Evolutionary conservation across 1,139 yeast genomes (phyloP).

Genomic region (Hansenula sp.): DNA sequence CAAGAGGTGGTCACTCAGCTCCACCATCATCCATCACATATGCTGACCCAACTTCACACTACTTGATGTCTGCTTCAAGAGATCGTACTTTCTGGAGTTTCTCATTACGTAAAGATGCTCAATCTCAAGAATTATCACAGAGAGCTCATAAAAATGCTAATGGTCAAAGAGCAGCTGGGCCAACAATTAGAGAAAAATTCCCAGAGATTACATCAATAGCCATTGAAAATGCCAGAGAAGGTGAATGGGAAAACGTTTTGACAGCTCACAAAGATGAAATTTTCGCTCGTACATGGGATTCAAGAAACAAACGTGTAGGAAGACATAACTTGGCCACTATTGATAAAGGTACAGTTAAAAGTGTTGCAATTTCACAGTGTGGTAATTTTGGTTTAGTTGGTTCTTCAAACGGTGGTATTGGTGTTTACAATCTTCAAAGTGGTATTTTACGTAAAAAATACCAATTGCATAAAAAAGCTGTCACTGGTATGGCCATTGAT

Average conservation of each 20-base stretch:
- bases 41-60: conserved; percentile 80
- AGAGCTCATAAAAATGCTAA: conserved; percentile 51
- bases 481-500: conserved; percentile 87
- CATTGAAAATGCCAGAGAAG: conserved; percentile 72
- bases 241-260: conserved; percentile 94
- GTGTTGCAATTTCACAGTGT: conserved; percentile 82
- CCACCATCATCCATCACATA: conserved; percentile 80
- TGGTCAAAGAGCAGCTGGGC: conserved; percentile 59
- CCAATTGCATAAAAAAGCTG: conserved; percentile 69
- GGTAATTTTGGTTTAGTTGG: conserved; percentile 95
- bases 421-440: conserved; percentile 86
- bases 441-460: conserved; percentile 68
- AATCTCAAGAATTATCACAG: conserved; percentile 91
- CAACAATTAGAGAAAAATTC: conserved; percentile 47
- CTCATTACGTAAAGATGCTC: conserved; percentile 93
- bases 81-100: conserved; percentile 89
- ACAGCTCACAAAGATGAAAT: conserved; percentile 85
- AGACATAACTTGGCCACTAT: conserved; percentile 62
- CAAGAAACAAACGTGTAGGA: conserved; percentile 79
- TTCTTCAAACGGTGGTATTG: conserved; percentile 86
- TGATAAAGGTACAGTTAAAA: conserved; percentile 78
- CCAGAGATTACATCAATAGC: conserved; percentile 75
- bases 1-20: conserved; percentile 95
- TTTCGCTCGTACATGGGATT: conserved; percentile 91
- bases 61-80: conserved; percentile 78